phyloP scores from a whole-genome alignment of 306 rosid genomes.

The Rosa persica region DNA sequence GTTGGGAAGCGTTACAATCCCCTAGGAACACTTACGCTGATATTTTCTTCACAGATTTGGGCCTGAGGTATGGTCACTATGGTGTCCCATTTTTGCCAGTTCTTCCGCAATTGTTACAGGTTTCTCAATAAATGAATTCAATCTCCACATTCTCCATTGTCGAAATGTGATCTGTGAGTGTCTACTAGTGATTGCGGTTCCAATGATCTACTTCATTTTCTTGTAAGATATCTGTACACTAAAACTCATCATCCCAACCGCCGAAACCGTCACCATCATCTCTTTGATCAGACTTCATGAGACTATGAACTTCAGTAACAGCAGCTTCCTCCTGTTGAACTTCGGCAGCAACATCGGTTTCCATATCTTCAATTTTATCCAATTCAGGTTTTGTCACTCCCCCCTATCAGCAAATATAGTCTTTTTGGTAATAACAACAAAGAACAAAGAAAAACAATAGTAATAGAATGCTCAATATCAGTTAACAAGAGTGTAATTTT shows the following conservation, averaged over 20 bases:
- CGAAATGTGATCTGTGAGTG: not conserved
- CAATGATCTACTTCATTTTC: not conserved
- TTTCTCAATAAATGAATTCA: not conserved
- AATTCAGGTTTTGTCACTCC: conserved; percentile 38
- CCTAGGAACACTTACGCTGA: not conserved
- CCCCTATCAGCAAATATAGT: conserved; percentile 41
- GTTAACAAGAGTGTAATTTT: not conserved
- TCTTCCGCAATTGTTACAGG: not conserved
- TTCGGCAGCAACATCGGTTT: conserved; percentile 31
- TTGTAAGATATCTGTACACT: not conserved
- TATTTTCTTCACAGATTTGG: not conserved
- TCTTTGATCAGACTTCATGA: conserved; percentile 45
- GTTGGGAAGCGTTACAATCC: not conserved
- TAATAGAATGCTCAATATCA: not conserved
- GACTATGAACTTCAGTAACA: conserved; percentile 38
- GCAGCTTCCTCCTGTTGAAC: conserved; percentile 46
- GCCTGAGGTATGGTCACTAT: not conserved
- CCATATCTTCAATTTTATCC: conserved; percentile 29
- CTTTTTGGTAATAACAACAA: not conserved
- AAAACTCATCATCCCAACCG: conserved; percentile 42
- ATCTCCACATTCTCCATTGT: conserved; percentile 5
- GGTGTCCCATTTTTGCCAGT: not conserved
- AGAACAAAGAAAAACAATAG: not conserved
- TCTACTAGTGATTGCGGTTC: not conserved
- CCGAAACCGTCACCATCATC: conserved; percentile 34